phyloP scores from a whole-genome alignment of 208 protist species.

The Trichomonas tenax region DNA sequence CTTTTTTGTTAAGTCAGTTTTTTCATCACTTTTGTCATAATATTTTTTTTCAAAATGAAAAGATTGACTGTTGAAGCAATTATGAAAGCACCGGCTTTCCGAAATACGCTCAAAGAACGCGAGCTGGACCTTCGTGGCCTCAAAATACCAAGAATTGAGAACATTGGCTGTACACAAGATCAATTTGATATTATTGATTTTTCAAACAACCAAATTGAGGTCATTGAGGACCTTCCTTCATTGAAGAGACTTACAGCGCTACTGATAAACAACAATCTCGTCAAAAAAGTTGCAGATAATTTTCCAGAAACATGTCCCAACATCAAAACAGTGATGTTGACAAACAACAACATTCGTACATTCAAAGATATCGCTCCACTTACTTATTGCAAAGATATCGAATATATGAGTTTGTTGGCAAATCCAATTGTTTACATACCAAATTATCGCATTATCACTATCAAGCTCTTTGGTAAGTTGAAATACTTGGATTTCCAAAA shows the following conservation, averaged over 20 bases:
- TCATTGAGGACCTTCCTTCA: constrained; percentile 54
- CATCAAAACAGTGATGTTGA: constrained; percentile 52
- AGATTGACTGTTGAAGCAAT: constrained; percentile 52
- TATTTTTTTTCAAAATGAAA: constrained; percentile 27
- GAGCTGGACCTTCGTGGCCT: constrained; percentile 50
- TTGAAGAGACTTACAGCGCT: constrained; percentile 52
- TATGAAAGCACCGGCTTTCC: constrained; percentile 32
- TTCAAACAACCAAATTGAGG: constrained; percentile 55
- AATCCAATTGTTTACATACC: constrained; percentile 47
- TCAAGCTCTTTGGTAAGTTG: constrained; percentile 49
- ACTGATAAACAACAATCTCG: constrained; percentile 53
- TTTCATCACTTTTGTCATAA: not conserved
- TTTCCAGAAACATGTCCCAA: constrained; percentile 41
- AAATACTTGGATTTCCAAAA: constrained; percentile 54
- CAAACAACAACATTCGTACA: constrained; percentile 49
- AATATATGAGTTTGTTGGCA: constrained; percentile 43
- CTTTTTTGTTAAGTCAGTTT: no score
- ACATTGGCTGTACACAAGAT: constrained; percentile 51
- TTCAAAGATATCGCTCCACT: constrained; percentile 26
- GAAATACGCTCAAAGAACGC: constrained; percentile 49
- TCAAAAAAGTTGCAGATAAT: constrained; percentile 38
- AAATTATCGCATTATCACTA: constrained; percentile 53
- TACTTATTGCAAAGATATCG: constrained; percentile 28
- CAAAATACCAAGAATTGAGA: constrained; percentile 53
- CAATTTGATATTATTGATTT: constrained; percentile 64